Conservation (phyloP, 768 basidiomycete genomes). For the Amanita pallidorosea region DNA sequence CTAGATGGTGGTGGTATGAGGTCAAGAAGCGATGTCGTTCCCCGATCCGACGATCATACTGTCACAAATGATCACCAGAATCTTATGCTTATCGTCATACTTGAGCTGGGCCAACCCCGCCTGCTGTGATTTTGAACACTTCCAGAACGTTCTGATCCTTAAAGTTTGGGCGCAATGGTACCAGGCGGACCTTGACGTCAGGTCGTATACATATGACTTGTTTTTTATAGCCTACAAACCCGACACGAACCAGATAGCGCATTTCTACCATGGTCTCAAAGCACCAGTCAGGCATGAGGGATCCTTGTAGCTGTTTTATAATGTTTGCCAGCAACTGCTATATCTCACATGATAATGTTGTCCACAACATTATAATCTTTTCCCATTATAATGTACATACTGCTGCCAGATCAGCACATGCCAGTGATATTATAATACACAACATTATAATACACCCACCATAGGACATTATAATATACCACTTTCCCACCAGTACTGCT, state of each 20-base stretch:
- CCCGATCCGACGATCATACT: slow-evolving; percentile 97
- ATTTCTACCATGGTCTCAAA: slow-evolving; percentile 89
- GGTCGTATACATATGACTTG: slow-evolving; percentile 82
- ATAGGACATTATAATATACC: too few species aligned
- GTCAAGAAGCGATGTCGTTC: too few species aligned
- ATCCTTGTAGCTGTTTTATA: too few species aligned
- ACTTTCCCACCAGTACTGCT: too few species aligned
- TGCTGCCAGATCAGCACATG: too few species aligned
- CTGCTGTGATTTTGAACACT: slow-evolving; percentile 68
- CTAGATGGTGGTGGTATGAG: too few species aligned
- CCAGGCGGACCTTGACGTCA: slow-evolving; percentile 51
- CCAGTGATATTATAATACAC: too few species aligned
- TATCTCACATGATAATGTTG: too few species aligned
- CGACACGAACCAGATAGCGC: slow-evolving; percentile 82
- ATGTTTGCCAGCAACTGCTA: too few species aligned
- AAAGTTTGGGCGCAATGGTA: slow-evolving; percentile 41
- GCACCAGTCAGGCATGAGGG: slow-evolving; percentile 99
- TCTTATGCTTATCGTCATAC: slow-evolving; percentile 97
- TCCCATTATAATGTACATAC: too few species aligned
- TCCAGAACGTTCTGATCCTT: slow-evolving; percentile 62
- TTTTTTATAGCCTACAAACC: slow-evolving; percentile 79
- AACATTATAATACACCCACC: too few species aligned
- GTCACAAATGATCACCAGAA: slow-evolving; percentile 89
- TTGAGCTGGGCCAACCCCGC: slow-evolving; percentile 76
- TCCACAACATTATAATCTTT: too few species aligned